Evolutionary conservation across 768 basidiomycete species (phyloP), one percentile per base, ranked within the genome.

Genomic region (Lepiota brunneoincarnata): DNA sequence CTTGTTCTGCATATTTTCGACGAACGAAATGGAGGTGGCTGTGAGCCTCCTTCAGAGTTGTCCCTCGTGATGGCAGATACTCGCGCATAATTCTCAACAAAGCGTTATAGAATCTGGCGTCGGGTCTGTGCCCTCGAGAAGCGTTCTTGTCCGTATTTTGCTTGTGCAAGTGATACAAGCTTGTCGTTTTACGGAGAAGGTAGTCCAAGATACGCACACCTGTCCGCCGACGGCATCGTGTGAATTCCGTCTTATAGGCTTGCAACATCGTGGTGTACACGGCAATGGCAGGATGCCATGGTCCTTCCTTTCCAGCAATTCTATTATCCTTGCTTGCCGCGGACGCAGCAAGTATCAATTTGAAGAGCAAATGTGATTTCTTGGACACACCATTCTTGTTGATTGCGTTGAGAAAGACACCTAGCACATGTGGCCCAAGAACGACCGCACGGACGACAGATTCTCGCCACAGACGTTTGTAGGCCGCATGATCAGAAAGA

Each of bases 191-290:
- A 26, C 34, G 39, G 17, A 47, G 21, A 20, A 54, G 53, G 28
- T 28, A 39, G 9, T 6, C 9, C 12, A 54, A n/a, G n/a, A 23
- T 31, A 28, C 14, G 17, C n/a, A n/a, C 20, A 4, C 38, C 49
- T 12, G 18, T 44, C n/a, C 17, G 23, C n/a, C 39, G 36, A 12
- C 38, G 36, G 20, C 15, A 39, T 55, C 67, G 58, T 64, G 62
- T 65, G n/a, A 74, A 75, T 63, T 81, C 77, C 3, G 64, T 60
- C 1, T 71, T 76, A 57, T 87, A 90, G 28, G 80, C 70, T 43
- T 82, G 75, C 52, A 93, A 64, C 83, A 91, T 89, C 45, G 79
- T 69, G 1, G 87, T 91, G 64, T 89, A 92, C 1, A 86, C 82
- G 7, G 83, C 74, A 2, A 84, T 68, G 6, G 84, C 80, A 17